Evolutionary conservation across 306 rosid genomes (phyloP), one percentile per base, ranked within the genome.

Genomic region (Fragaria vesca): DNA sequence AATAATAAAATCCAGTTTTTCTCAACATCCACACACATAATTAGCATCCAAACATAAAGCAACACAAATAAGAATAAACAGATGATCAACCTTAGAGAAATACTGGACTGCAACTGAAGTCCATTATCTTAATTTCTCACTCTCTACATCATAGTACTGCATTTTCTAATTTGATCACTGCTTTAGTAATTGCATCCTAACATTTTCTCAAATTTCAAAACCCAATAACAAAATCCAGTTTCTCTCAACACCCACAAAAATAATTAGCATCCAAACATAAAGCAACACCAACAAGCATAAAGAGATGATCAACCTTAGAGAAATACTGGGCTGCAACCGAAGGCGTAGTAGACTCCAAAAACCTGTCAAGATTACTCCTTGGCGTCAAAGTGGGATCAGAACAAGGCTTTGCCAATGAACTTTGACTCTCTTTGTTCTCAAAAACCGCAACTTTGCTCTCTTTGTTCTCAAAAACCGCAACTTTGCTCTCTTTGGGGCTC

Each of bases 41-140:
- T 17, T 38, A 50, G 26, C 24, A 75, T 18, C 76, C 26, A 69
- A 70, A 34, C 48, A 77, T 24, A 54, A 66, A 67, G 9, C 16
- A 24, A 43, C 48, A 18, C 55, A 24, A 43, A 15, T 21, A 21
- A 75, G 60, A 15, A 26, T 2, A 71, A 34, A 75, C 13, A 12
- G 0, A 87, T 69, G 76, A 88, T 83, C 84, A 69, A 92, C 98
- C 98, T 92, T 87, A 11, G 98, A 89, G 73, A 92, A 87, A 83
- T 76, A 88, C 80, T 87, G 98, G 60, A 91, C 97, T 2, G 89
- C 87, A 43, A 94, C 91, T 45, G 82, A 83, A 71, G 97, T 55
- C 26, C 60, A 54, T 10, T 7, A 54, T 9, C 3, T 6, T 18
- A 52, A 6, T 5, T 20, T 54, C 28, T 20, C 61, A 54, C 28